phyloP scores from a whole-genome alignment of 345 rosid genomes.

The Populus euphratica region DNA sequence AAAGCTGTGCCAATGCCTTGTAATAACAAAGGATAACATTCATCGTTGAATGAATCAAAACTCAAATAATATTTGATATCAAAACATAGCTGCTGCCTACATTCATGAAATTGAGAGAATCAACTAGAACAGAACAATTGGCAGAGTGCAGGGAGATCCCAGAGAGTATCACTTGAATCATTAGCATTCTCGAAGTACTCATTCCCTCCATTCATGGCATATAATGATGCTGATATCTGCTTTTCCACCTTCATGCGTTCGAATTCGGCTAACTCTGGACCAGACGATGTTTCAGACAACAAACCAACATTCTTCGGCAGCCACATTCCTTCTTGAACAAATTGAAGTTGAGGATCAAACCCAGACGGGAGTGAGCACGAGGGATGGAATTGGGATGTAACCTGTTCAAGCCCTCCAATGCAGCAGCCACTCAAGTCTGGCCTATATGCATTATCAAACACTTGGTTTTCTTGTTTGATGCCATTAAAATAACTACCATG shows the following conservation, averaged over 20 bases:
- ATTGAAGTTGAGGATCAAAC: conserved; percentile 34
- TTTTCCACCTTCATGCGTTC: conserved; percentile 53
- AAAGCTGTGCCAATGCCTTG: not conserved
- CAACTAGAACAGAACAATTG: conserved; percentile 34
- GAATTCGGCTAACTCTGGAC: conserved; percentile 31
- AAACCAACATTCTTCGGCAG: conserved; percentile 19
- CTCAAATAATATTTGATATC: not conserved
- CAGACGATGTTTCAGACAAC: conserved; percentile 21
- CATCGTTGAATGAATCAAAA: not conserved
- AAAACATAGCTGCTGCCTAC: not conserved
- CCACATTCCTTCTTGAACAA: conserved; percentile 28
- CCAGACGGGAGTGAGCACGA: conserved; percentile 13
- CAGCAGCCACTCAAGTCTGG: conserved; percentile 51
- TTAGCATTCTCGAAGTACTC: conserved; percentile 41
- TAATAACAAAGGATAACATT: not conserved
- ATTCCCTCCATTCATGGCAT: conserved; percentile 55
- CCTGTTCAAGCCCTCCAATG: conserved; percentile 18
- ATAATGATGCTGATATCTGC: conserved; percentile 65
- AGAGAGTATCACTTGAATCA: conserved; percentile 45
- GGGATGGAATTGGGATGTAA: conserved; percentile 12
- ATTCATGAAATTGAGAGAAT: not conserved
- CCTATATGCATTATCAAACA: conserved; percentile 44
- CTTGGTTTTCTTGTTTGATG: conserved; percentile 19
- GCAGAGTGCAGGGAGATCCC: conserved; percentile 61
- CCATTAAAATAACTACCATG: not conserved